Conservation (phyloP, 2,329 filamentous ascomycete genomes). For the Penicillium hesseltinei region DNA sequence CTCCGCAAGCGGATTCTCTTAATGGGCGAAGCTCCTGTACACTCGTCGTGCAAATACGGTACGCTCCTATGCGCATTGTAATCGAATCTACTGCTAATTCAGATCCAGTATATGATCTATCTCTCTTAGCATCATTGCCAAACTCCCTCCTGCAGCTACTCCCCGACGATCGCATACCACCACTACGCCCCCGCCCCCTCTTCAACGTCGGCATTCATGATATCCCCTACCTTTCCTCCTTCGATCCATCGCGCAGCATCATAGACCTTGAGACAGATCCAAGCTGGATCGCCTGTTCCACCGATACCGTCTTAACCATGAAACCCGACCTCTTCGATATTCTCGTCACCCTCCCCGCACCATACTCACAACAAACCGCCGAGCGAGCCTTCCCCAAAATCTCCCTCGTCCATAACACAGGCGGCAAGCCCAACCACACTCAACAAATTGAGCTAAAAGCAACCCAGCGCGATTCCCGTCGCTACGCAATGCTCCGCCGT, state of each 20-base stretch:
- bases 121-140: slow-evolving; percentile 87
- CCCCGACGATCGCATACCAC: slow-evolving; percentile 59
- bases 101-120: slow-evolving; percentile 79
- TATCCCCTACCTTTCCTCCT: slow-evolving; percentile 72
- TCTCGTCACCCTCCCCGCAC: slow-evolving; percentile 74
- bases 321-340: slow-evolving; percentile 88
- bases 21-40: slow-evolving; percentile 80
- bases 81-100: slow-evolving; percentile 22
- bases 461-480: slow-evolving; percentile 83
- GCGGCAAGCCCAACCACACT: slow-evolving; percentile 45
- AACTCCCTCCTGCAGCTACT: slow-evolving; percentile 68
- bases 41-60: slow-evolving; percentile 87
- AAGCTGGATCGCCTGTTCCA: slow-evolving; percentile 93
- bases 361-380: slow-evolving; percentile 56
- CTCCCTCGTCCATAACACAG: slow-evolving; percentile 58
- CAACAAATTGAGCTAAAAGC: slow-evolving; percentile 61
- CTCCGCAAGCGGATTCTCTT: slow-evolving; percentile 85
- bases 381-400: slow-evolving; percentile 73
- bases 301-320: slow-evolving; percentile 84
- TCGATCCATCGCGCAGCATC: slow-evolving; percentile 49
- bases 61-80: slow-evolving; percentile 22
- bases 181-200: slow-evolving; percentile 70
- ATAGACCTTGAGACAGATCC: slow-evolving; percentile 40
- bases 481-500: slow-evolving; percentile 67
- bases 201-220: slow-evolving; percentile 94